Evolutionary conservation across 2,329 filamentous ascomycete genomes (phyloP).

Genomic region (Fulvia fulva): DNA sequence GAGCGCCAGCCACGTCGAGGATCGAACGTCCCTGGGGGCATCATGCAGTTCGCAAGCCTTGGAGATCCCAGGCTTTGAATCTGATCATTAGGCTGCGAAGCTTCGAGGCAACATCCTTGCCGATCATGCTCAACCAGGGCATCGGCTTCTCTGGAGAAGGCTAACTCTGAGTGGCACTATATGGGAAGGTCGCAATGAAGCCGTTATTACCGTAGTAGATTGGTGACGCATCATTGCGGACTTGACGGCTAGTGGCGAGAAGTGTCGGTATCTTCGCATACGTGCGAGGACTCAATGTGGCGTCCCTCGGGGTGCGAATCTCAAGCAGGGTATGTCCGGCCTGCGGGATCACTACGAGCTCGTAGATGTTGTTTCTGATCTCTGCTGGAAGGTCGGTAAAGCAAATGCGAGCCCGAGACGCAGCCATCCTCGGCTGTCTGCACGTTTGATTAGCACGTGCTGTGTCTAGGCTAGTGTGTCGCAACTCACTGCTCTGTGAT

Average conservation of each 20-base stretch:
- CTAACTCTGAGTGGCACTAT: too few relatives aligned
- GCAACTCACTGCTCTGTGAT: too few relatives aligned
- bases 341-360: not conserved
- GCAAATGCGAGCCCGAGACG: not conserved
- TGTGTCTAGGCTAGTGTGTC: too few relatives aligned
- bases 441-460: too few relatives aligned
- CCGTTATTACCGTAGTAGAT: not conserved
- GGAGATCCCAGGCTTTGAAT: not conserved
- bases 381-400: not conserved
- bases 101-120: not conserved
- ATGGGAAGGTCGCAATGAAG: not conserved
- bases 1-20: too few relatives aligned
- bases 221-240: not conserved
- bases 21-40: too few relatives aligned
- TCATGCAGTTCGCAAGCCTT: not conserved
- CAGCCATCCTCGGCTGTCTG: too few relatives aligned
- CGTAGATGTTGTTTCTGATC: not conserved
- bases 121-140: not conserved
- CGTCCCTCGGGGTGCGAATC: too few relatives aligned
- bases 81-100: too few relatives aligned
- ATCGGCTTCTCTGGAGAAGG: not conserved
- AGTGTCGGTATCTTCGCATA: not conserved
- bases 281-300: too few relatives aligned
- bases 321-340: not conserved
- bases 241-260: not conserved